Evolutionary conservation across 352 stramenopile genomes (phyloP), one percentile per base, ranked within the genome.

Genomic region (Pythium myriotylum): DNA sequence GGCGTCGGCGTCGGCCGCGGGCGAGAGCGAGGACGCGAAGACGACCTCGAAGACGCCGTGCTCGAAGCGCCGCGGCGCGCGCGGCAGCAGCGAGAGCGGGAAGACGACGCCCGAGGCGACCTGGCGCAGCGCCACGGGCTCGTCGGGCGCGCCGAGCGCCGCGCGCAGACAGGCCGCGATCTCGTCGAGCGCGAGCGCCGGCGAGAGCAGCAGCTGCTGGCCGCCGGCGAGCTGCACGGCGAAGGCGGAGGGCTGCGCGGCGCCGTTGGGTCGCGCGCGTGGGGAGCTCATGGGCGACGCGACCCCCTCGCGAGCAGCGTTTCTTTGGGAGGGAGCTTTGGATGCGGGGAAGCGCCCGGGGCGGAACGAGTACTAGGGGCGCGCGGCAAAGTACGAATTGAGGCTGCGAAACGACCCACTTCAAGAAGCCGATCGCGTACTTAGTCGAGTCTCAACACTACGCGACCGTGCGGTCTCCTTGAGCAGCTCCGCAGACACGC

Each of bases 51-150:
- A 88, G 50, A 54, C 47, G 3, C 68, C 79, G 43, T 59, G 47
- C 26, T 79, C 68, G 57, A 94, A 94, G 7, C 82, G 52, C 51
- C 73, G 65, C 0, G 83, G 83, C 22, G 73, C 73, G 48, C 64
- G 73, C 22, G 72, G 72, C 32, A 94, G 54, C 29, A 94, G 72
- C 60, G 85, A 92, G 24, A 91, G 59, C 56, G 85, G 83, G 55
- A 85, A 92, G 33, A 91, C 71, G 9, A 91, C 70, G 68, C 67
- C 48, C 35, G 56, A 54, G 14, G 59, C 48, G 26, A 52, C 35
- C 29, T 81, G 62, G 37, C 64, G 67, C 52, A 80, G 49, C 19
- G 75, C 72, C 27, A 78, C 55, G 19, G 51, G 52, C 39, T 45
- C 53, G 5, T 45, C 53, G 5, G 40, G 35, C 13, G 54, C 50